phyloP scores from a whole-genome alignment of 352 stramenopile genomes.

The Phytophthora agathidicida region DNA sequence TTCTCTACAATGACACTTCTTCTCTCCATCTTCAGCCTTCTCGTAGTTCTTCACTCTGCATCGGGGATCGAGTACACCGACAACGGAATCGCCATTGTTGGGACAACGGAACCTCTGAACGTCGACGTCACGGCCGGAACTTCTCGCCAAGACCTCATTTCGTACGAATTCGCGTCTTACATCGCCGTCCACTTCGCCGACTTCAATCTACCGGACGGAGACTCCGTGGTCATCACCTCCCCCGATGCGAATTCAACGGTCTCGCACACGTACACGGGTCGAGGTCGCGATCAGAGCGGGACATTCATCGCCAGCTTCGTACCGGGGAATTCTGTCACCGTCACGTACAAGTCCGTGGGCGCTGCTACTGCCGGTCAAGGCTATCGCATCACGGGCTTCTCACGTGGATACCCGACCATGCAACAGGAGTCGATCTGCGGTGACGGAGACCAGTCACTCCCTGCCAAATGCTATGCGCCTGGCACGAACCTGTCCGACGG shows the following conservation, averaged over 20 bases:
- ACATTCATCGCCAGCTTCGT: constrained; percentile 59
- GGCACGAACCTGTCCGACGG: constrained; percentile 21
- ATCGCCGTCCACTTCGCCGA: constrained; percentile 58
- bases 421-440: constrained; percentile 54
- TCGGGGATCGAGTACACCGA: constrained; percentile 33
- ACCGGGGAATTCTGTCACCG: constrained; percentile 41
- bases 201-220: constrained; percentile 57
- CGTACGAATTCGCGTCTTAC: constrained; percentile 56
- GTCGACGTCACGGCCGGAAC: constrained; percentile 29
- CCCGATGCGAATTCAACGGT: constrained; percentile 26
- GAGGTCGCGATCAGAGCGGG: constrained; percentile 35
- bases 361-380: constrained; percentile 6
- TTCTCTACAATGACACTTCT: constrained; percentile 20
- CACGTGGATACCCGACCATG: constrained; percentile 42
- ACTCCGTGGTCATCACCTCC: constrained; percentile 55
- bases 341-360: constrained; percentile 50
- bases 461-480: constrained; percentile 55
- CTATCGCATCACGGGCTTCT: constrained; percentile 54
- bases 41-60: neutral
- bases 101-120: constrained; percentile 37
- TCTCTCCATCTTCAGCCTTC: constrained; percentile 15
- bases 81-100: constrained; percentile 45
- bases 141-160: constrained; percentile 42
- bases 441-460: constrained; percentile 49
- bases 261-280: constrained; percentile 43